Base-by-base conservation (phyloP, 2,329 filamentous ascomycete species). In the Penicillium sp. region DNA sequence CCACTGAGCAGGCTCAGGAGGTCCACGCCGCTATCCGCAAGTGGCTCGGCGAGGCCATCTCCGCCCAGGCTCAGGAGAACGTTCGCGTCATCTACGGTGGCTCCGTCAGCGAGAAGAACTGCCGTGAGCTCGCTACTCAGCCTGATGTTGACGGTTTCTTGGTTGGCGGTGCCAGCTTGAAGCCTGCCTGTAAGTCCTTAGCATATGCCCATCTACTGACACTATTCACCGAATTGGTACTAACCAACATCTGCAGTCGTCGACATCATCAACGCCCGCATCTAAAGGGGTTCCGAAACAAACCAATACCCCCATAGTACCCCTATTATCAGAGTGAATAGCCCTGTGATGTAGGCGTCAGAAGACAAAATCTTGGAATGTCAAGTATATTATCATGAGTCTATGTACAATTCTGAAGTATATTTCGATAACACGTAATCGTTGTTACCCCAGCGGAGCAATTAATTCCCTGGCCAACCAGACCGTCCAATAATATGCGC, bases 71-170 rank as follows among this genome's bases (percentile, higher is more conserved):
- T 54, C 86, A 91, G 45, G 91, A 96, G 62, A 86, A 88, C 79
- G 96, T 92, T 59, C 86, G 94, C 68, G 90, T 99, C 74, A 87
- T 99, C 73, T 99, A 99, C 78, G 94, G 94, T 65, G 94, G 94
- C 72, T 94, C 89, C 69, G 94, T 99, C 69, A 95, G 83, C 74
- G 94, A 96, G 84, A 97, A 97, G 89, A 99, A 99, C 86, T 95
- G 90, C 83, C 85, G 82, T 72, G 93, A 97, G 62, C 84, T 99
- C 68, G 86, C 89, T 74, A 93, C 91, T 82, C 86, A 97, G 85
- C 75, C 85, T 62, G 94, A 99, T 77, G 96, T 99, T 75, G 94
- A 99, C 77, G 94, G 94, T 56, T 97, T 97, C 87, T 84, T 97
- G 65, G 93, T 97, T 65, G 93, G 93, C 63, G 93, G 93, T 77